These are phyloP conservation scores for Ogataea angusta DNA, from an alignment of 805 yeast species.

Conservation along the genomic window DNA sequence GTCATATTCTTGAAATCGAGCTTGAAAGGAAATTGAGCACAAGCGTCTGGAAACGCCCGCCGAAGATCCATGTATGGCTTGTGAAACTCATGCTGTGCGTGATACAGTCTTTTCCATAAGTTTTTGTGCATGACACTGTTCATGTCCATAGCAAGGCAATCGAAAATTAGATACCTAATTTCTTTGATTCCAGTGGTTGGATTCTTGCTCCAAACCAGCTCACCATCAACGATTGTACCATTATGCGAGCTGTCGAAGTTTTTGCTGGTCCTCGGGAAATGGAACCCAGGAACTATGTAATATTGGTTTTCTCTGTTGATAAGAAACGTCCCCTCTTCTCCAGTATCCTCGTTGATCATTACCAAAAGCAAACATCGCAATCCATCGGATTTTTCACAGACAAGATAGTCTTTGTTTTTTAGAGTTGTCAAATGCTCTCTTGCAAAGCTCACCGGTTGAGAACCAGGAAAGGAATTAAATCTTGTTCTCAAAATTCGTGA, in stretches of 20 bases:
- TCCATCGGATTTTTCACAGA: conserved; percentile 96
- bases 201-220: conserved; percentile 69
- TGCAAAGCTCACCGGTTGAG: conserved; percentile 92
- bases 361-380: conserved; percentile 75
- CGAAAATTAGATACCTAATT: conserved; percentile 82
- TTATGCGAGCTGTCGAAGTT: conserved; percentile 64
- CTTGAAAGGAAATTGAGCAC: conserved; percentile 77
- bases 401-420: conserved; percentile 74
- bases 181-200: conserved; percentile 57
- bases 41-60: conserved; percentile 65
- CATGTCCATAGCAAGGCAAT: conserved; percentile 83
- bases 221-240: conserved; percentile 93
- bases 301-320: conserved; percentile 89
- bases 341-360: conserved; percentile 55
- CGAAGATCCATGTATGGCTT: conserved; percentile 78
- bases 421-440: conserved; percentile 69
- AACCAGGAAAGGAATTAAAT: conserved; percentile 71
- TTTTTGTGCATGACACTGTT: conserved; percentile 64
- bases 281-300: conserved; percentile 75
- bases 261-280: conserved; percentile 60
- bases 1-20: conserved; percentile 87
- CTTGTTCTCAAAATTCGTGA: conserved; percentile 58
- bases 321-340: conserved; percentile 84
- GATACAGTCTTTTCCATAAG: conserved; percentile 80
- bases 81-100: conserved; percentile 75